phyloP scores from a whole-genome alignment of 2,329 filamentous ascomycete genomes.

The Albifimbria verrucaria region DNA sequence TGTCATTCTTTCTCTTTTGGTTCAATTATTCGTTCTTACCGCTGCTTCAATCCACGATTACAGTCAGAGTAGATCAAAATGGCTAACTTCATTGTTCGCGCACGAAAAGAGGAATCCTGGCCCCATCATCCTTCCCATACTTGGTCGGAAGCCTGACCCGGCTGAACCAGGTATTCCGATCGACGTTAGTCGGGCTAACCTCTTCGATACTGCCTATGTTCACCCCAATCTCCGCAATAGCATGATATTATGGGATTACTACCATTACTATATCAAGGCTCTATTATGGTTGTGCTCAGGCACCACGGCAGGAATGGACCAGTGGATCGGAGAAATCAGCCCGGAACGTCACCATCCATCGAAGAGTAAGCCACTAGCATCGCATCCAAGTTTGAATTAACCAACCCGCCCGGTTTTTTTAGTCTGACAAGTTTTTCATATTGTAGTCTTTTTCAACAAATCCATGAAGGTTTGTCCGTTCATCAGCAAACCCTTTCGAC shows the following conservation, averaged over 20 bases:
- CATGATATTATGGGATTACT: constrained; percentile 36
- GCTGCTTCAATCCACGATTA: too few species aligned
- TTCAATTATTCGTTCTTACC: too few species aligned
- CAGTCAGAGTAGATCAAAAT: too few species aligned
- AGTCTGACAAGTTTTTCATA: not conserved
- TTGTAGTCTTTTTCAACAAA: too few species aligned
- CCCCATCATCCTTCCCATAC: constrained; percentile 12
- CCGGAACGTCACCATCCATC: constrained; percentile 24
- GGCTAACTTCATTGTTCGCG: too few species aligned
- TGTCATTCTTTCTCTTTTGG: too few species aligned
- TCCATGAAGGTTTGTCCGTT: not conserved
- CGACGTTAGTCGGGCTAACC: too few species aligned
- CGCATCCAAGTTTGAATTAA: too few species aligned
- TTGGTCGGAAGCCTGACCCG: constrained; percentile 10
- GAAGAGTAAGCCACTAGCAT: constrained; percentile 19
- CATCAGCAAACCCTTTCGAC: not conserved
- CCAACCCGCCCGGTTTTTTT: too few species aligned
- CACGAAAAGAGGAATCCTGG: constrained; percentile 14
- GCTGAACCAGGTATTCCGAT: constrained; percentile 31
- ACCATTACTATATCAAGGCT: constrained; percentile 35
- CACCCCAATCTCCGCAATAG: constrained; percentile 36
- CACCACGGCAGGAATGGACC: too few species aligned
- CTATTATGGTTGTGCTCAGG: too few species aligned
- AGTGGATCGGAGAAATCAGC: constrained; percentile 37
- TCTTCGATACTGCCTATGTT: constrained; percentile 45